Conservation (phyloP, 345 rosid genomes). For the Combretum micranthum region DNA sequence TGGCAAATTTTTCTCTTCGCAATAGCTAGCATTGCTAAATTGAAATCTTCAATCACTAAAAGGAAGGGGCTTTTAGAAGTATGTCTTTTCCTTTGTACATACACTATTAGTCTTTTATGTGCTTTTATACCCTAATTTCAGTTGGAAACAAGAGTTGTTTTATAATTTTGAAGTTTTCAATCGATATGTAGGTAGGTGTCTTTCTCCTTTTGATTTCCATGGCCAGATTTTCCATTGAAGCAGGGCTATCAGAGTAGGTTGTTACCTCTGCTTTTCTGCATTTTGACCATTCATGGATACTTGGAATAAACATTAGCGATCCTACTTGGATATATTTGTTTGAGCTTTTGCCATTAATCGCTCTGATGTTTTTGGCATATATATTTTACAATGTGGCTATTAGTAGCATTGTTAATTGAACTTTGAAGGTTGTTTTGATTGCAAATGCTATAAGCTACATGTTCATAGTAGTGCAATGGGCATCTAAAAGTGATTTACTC, state of each 20-base stretch:
- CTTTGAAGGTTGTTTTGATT: conserved; percentile 38
- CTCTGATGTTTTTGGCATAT: conserved; percentile 35
- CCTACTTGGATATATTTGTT: conserved; percentile 35
- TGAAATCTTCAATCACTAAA: conserved; percentile 52
- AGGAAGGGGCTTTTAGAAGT: conserved; percentile 58
- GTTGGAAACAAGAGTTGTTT: neutral
- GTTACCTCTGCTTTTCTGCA: conserved; percentile 73
- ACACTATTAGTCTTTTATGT: no score
- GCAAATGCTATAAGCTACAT: conserved; percentile 54
- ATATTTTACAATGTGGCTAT: conserved; percentile 28
- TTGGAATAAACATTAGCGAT: conserved; percentile 46
- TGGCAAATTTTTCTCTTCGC: conserved; percentile 83
- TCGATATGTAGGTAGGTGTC: conserved; percentile 51
- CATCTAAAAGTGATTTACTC: conserved; percentile 39
- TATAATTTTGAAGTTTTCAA: conserved; percentile 11
- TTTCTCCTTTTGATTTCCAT: conserved; percentile 56
- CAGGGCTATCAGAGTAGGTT: conserved; percentile 90
- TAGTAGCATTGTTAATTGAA: conserved; percentile 20
- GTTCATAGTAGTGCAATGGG: conserved; percentile 70
- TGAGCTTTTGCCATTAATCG: conserved; percentile 52
- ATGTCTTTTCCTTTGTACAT: conserved; percentile 16
- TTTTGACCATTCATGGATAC: conserved; percentile 66
- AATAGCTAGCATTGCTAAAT: conserved; percentile 59
- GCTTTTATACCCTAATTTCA: neutral
- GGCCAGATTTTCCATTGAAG: conserved; percentile 70